Evolutionary conservation across 345 rosid genomes (phyloP), one percentile per base, ranked within the genome.

Genomic region (Abelmoschus esculentus): DNA sequence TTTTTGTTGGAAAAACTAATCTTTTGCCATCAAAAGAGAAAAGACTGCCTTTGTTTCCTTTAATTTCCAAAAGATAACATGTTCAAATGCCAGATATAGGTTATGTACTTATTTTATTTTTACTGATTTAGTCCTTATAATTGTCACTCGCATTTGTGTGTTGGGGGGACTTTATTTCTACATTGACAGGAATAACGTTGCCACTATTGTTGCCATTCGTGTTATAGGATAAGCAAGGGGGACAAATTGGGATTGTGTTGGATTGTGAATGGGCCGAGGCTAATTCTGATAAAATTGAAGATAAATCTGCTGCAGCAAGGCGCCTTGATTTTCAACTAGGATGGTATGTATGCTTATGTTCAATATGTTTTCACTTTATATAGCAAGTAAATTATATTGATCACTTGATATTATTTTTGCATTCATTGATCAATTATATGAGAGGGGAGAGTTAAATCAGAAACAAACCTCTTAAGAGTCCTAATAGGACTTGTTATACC

Each of bases 291-390:
- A 76, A 72, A 76, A 57, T 54, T n/a, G 87, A 85, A 55, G 86
- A 93, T 79, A 75, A 75, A 74, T 60, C 63, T 72, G 96, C 95
- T 26, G 91, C 96, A 38, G 79, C 78, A 44, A 73, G 95, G 84
- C 92, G 95, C 63, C 73, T 93, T 29, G 97, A 91, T 77, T 93
- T 91, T 80, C 91, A 84, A 77, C 78, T 89, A 72, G 98, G 98
- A 76, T 93, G 97, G 98, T 93, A 82, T 14, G 71, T 61, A 68
- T 47, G 42, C 72, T 55, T 55, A 7, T 50, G 59, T 38, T 54
- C 19, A 34, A 18, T 55, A n/a, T 8, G 40, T 13, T 44, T 65
- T 64, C 18, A 19, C 54, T 64, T 42, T n/a, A 44, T 40, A 50
- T 31, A 32, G 9, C 52, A 36, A 66, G 40, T 54, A 28, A 4